Base-by-base conservation (phyloP, 1,139 yeast genomes). In the Pichia norvegensis region DNA sequence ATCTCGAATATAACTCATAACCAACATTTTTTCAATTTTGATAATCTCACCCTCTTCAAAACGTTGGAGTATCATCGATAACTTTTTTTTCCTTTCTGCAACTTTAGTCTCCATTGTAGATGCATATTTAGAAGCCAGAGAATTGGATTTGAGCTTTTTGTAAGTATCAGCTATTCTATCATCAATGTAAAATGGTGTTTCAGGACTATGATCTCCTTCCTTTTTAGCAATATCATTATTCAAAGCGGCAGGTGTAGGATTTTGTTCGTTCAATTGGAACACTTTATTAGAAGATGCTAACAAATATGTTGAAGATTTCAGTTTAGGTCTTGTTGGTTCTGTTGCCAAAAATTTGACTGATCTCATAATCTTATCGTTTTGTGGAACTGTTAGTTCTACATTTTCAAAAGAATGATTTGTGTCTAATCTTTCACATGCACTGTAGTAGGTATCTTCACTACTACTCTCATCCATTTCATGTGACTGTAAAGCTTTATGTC, bases 11-110 rank as follows among this genome's bases (percentile, higher is more conserved):
- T 14, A 20, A 13, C 16, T 19, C 25, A 20, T 20, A 0, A 85
- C 84, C 31, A 87, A 68, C 73, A 84, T 76, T 55, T 74, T 77
- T 49, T 82, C 90, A 51, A 75, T 66, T 49, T 80, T 74, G 9
- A 87, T 67, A 7, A 84, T 70, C 47, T 82, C 85, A 1, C 95
- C 94, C 1, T 65, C 67, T 21, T 64, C 57, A 46, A 64, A 74
- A 6, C 50, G 47, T 16, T 48, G 37, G 17, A 62, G 53, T 40
- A 62, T 31, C 20, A 16, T 10, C 1, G 35, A 31, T 3, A 31
- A 16, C 16, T 36, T 39, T 51, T 46, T n/a, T 49, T 48, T 33
- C 55, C 36, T 36, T 46, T 53, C 22, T 46, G 41, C n/a, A 40
- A 49, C 39, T 25, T 44, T 29, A 3, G 47, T 33, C 36, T 52